These are phyloP conservation scores for Wallacemonas collosoma DNA, from an alignment of 208 protist genomes.

Conservation along the genomic window DNA sequence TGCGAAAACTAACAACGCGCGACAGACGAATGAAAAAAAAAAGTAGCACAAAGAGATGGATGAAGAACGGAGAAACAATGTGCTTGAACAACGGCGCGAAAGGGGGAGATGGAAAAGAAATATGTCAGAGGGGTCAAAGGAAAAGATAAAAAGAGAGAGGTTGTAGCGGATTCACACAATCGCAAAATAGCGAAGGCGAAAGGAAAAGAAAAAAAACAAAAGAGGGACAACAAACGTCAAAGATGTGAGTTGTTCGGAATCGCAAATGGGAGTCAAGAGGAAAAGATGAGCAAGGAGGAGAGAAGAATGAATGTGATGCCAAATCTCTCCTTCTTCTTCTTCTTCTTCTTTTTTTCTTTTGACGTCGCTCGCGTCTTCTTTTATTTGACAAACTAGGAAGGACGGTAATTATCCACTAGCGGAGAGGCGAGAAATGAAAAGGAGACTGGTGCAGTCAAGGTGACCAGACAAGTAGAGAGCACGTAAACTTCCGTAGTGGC, in stretches of 20 bases:
- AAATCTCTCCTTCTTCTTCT: too few relatives aligned
- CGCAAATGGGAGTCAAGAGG: neutral
- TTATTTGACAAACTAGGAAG: too few relatives aligned
- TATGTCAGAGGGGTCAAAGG: slow-evolving; percentile 14
- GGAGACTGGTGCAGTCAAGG: too few relatives aligned
- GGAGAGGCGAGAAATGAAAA: too few relatives aligned
- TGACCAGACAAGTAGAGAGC: too few relatives aligned
- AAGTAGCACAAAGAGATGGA: neutral
- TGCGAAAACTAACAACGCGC: neutral
- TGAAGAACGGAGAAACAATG: neutral
- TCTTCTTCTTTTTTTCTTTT: too few relatives aligned
- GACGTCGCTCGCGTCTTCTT: too few relatives aligned
- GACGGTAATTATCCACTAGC: too few relatives aligned
- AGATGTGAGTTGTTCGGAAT: neutral
- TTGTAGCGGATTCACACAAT: slow-evolving; percentile 3
- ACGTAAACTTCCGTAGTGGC: too few relatives aligned
- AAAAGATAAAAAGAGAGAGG: slow-evolving; percentile 24
- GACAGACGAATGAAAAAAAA: slow-evolving; percentile 12
- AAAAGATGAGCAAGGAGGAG: neutral
- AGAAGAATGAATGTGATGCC: too few relatives aligned
- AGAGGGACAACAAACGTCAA: neutral
- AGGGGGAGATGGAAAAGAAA: slow-evolving; percentile 6
- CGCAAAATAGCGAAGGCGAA: slow-evolving; percentile 5
- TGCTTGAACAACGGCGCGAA: neutral
- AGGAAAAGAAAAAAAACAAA: slow-evolving; percentile 8